A percentile compares a stretch with the other conserved stretches of the same genome.
Evolutionary conservation across 768 basidiomycete genomes (phyloP).

Genomic region (Tulasnella sp.): DNA sequence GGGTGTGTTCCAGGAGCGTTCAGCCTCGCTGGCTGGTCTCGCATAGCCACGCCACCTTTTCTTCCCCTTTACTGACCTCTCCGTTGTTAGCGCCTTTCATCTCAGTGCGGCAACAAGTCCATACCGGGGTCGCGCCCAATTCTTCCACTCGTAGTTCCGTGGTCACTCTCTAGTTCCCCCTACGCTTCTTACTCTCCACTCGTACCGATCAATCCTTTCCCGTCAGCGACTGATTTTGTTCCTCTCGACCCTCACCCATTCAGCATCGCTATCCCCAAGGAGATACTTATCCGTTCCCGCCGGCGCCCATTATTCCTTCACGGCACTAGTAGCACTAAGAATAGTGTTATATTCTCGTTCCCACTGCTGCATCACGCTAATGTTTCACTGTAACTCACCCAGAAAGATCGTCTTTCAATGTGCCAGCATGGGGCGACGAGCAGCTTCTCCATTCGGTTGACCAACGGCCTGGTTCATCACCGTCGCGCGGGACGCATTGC

Average conservation of each 20-base stretch:
- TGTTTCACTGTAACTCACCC: conserved; percentile 16
- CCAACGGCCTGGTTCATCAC: not conserved
- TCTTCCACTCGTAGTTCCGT: not conserved
- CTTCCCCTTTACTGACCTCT: conserved; percentile 7
- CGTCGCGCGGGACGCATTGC: not conserved
- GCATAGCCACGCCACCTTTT: not conserved
- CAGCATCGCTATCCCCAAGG: conserved; percentile 1
- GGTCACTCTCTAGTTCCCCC: not conserved
- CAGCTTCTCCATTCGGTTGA: too few relatives aligned
- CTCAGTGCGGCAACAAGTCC: conserved; percentile 2
- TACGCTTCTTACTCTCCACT: not conserved
- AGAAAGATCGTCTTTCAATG: not conserved
- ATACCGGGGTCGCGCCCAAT: conserved; percentile 15
- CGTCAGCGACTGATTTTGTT: not conserved
- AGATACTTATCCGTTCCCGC: not conserved
- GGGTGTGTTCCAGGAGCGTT: conserved; percentile 14
- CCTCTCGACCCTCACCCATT: not conserved
- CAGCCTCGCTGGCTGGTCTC: not conserved
- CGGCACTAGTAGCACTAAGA: conserved; percentile 5
- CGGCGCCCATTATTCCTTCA: not conserved
- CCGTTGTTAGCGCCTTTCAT: not conserved
- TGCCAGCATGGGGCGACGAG: too few relatives aligned
- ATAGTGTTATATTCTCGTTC: not conserved
- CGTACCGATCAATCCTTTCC: not conserved
- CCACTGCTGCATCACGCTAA: conserved; percentile 28